Evolutionary conservation across 225 moss, liverwort and hornwort genomes (phyloP).

Genomic region (Pseudoscleropodium purum): DNA sequence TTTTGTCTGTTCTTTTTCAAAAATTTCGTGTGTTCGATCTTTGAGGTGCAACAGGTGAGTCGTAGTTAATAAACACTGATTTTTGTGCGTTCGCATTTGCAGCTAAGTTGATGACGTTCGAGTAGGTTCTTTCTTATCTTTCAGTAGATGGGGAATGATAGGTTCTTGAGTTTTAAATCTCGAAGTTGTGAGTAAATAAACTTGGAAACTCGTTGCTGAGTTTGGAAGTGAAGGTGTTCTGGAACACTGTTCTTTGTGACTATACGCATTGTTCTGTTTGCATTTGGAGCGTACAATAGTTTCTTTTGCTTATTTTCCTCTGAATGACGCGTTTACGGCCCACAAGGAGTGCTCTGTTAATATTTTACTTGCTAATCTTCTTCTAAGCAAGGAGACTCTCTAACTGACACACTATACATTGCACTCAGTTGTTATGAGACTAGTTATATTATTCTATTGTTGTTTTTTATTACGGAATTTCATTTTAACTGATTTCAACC

Average conservation of each 20-base stretch:
- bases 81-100: neutral
- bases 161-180: neutral
- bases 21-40: no score
- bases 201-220: neutral
- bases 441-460: neutral
- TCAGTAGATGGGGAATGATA: neutral
- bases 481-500: neutral
- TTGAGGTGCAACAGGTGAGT: neutral
- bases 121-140: neutral
- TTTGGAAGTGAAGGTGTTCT: neutral
- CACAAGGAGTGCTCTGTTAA: neutral
- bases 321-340: neutral
- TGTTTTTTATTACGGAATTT: neutral
- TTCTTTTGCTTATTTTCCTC: neutral
- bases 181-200: neutral
- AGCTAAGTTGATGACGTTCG: neutral
- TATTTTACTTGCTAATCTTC: no score
- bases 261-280: neutral
- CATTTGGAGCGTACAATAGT: neutral
- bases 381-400: neutral
- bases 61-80: neutral
- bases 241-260: neutral
- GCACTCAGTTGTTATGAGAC: no score
- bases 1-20: neutral
- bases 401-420: neutral